Evolutionary conservation across 176 grass and related monocot genomes (phyloP), one percentile per base, ranked within the genome.

Genomic region (Tillandsia fasciculata): DNA sequence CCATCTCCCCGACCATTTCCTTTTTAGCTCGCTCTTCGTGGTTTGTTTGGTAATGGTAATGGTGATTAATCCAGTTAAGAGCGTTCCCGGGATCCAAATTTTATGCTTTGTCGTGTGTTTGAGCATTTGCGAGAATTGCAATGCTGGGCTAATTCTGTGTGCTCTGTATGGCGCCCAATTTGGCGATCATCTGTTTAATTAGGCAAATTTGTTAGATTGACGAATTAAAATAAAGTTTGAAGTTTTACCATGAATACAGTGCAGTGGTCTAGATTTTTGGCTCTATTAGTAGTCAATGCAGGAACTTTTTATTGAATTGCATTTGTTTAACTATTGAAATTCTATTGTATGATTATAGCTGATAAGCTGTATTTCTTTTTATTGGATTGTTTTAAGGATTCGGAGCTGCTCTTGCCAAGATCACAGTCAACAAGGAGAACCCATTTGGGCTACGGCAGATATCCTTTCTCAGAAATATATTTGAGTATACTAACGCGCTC

Each of bases 391-490:
- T 20, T 72, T 56, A 70, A 96, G 93, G 93, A 81, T 96, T 89
- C 72, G 93, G 93, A 67, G 83, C 84, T 75, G 89, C 89, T 86
- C 88, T 96, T 77, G 83, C 86, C 11, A 92, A 89, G 72, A 83
- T 87, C 64, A 87, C 82, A 22, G 68, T 89, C 29, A 90, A 92
- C 83, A 96, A 92, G 78, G 86, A 96, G 22, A 78, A 92, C 69
- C 73, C 79, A 0, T 92, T 96, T 69, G 93, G 93, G 26, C 73
- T 96, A 57, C 88, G 93, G 11, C 93, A 96, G 76, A 96, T 96
- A 96, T 96, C 93, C 92, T 96, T 52, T 59, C 20, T 49, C 42
- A 4, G 54, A 18, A 59, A 59, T 42, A 59, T 59, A 14, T 18
- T 20, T 17, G 5, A 59, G 14, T 59, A 58, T 1, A 58, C 18